These are phyloP conservation scores for Pyrenophora tritici-repentis DNA, from an alignment of 2,329 filamentous ascomycete genomes.

Conservation along the genomic window DNA sequence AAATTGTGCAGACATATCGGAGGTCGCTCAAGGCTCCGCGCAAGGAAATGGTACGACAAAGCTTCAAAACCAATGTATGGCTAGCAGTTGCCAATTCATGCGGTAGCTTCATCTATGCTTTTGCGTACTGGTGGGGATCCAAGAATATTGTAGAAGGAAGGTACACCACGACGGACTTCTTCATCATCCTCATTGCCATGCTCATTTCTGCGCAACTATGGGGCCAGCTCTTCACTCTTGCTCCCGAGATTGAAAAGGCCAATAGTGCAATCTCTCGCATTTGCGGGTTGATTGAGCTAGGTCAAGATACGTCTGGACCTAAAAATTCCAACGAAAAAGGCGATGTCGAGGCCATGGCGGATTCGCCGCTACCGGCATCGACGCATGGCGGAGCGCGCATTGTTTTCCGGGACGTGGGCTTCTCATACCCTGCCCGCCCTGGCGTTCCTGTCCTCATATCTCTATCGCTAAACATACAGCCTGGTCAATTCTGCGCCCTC, in stretches of 20 bases:
- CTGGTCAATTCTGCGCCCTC: conserved; percentile 66
- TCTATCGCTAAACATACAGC: conserved; percentile 61
- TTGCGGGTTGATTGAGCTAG: conserved; percentile 63
- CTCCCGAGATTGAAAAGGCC: conserved; percentile 74
- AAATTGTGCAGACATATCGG: conserved; percentile 53
- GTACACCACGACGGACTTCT: conserved; percentile 71
- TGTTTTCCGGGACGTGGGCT: conserved; percentile 63
- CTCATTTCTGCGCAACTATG: conserved; percentile 74
- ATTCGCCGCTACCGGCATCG: conserved; percentile 63
- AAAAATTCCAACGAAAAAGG: conserved; percentile 72
- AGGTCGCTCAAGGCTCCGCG: conserved; percentile 54
- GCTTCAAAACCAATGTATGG: conserved; percentile 61
- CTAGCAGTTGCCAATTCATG: conserved; percentile 64
- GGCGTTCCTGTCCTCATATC: conserved; percentile 62
- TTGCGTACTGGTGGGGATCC: conserved; percentile 81
- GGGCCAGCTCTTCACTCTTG: conserved; percentile 75
- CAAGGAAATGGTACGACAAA: conserved; percentile 56
- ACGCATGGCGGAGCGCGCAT: conserved; percentile 62
- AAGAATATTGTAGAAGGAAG: conserved; percentile 69
- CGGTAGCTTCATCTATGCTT: conserved; percentile 71
- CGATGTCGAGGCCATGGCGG: conserved; percentile 39
- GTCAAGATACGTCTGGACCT: conserved; percentile 50
- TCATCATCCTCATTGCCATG: conserved; percentile 73
- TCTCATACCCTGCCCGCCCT: conserved; percentile 68
- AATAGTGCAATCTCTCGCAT: conserved; percentile 73